Base-by-base conservation (phyloP, 495 filamentous ascomycete species). In the Parachaetomium inaequale region DNA sequence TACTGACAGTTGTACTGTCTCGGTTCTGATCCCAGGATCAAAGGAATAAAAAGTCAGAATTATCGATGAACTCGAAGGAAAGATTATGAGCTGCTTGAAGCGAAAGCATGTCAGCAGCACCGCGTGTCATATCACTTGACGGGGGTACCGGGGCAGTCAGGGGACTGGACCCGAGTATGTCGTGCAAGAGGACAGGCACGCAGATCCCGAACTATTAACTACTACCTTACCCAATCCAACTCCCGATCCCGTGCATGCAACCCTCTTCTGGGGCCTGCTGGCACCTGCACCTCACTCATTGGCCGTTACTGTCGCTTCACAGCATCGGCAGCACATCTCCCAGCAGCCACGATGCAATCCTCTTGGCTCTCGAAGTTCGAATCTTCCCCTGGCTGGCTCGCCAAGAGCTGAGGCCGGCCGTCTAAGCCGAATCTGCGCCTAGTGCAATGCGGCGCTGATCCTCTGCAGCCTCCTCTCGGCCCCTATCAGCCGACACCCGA, bases 371-470 rank as follows among this genome's bases (percentile, higher is more conserved):
- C 10, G 32, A 38, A 28, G 19, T 23, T 38, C n/a, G 25, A 5
- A 6, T 1, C 14, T 15, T 12, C 29, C 29, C 26, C 21, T 29
- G 43, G 55, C 29, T 19, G 55, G 15, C 36, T 26, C 21, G 58
- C 58, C 59, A 54, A 55, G 49, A 61, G 59, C 59, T 61, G 59
- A 61, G n/a, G 51, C n/a, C 12, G 14, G 26, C 26, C 28, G 10
- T 34, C 25, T 56, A 31, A 43, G 23, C 58, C 58, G 47, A 19
- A 60, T 61, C 2, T 0, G 50, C 40, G 25, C 31, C n/a, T 61
- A 61, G 50, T 26, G 47, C 25, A 2, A 29, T 15, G 38, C 32
- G 12, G 2, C 17, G 49, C 31, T 8, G 49, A 51, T 60, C 46
- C n/a, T 34, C 38, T 8, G 6, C 54, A 31, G 38, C 54, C 52